A percentile compares a stretch with the other conserved stretches of the same genome.
Evolutionary conservation across 345 rosid genomes (phyloP).

Genomic region (Rhodomyrtus tomentosa): DNA sequence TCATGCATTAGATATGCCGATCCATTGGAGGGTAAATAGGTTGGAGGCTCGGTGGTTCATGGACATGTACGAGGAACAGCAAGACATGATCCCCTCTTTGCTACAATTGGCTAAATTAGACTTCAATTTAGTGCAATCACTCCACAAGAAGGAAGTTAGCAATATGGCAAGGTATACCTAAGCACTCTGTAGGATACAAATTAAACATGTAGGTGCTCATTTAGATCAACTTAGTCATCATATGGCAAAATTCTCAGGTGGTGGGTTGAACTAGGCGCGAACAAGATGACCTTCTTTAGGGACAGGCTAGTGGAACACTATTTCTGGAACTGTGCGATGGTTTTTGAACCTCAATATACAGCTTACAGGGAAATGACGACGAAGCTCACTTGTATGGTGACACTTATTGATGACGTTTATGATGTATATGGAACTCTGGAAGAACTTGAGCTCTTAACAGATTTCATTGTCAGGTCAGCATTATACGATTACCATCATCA

Average conservation of each 20-base stretch:
- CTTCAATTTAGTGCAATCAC: slow-evolving; percentile 6
- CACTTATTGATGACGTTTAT: background rate
- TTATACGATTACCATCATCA: background rate
- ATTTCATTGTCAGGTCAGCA: slow-evolving; percentile 1
- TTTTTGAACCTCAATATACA: slow-evolving; percentile 2
- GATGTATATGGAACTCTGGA: slow-evolving; percentile 1
- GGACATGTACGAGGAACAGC: background rate
- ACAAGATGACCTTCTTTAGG: background rate
- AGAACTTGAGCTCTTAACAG: slow-evolving; percentile 4
- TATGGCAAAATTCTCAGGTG: background rate
- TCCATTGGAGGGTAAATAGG: slow-evolving; percentile 5
- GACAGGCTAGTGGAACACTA: slow-evolving; percentile 7
- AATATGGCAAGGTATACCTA: background rate
- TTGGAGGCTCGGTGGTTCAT: slow-evolving; percentile 14
- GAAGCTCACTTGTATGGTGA: background rate
- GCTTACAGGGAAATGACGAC: background rate
- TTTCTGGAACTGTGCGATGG: slow-evolving; percentile 1
- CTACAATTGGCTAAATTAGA: slow-evolving; percentile 11
- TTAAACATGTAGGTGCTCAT: background rate
- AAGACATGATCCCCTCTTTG: slow-evolving; percentile 4
- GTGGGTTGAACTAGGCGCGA: slow-evolving; percentile 7
- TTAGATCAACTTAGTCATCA: background rate
- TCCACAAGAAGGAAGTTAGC: background rate
- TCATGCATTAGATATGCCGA: background rate
- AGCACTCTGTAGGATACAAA: background rate